A percentile compares a stretch with the other conserved stretches of the same genome.
phyloP scores from a whole-genome alignment of 106 monocot species.

The Dioscorea dumetorum region DNA sequence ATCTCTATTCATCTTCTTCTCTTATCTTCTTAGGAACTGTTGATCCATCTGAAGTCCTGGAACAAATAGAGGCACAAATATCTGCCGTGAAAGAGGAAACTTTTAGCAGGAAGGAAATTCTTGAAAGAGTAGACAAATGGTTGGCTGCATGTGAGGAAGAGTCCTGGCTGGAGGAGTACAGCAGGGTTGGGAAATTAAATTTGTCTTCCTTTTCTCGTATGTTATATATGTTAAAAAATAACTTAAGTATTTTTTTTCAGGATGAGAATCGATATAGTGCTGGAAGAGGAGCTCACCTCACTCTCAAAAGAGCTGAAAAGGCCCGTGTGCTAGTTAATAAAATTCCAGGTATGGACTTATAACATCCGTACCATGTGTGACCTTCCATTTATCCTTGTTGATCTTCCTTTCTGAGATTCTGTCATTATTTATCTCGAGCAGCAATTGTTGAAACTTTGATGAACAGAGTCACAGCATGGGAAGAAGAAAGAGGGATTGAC shows the following conservation, averaged over 20 bases:
- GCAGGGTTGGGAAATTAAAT: slow-evolving; percentile 39
- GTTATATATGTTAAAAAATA: not conserved
- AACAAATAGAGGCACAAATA: slow-evolving; percentile 55
- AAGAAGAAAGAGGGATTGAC: slow-evolving; percentile 35
- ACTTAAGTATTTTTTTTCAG: slow-evolving; percentile 22
- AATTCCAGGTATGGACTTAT: slow-evolving; percentile 34
- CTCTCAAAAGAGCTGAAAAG: slow-evolving; percentile 72
- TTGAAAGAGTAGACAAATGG: slow-evolving; percentile 78
- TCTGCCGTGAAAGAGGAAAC: slow-evolving; percentile 54
- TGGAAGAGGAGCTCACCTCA: slow-evolving; percentile 70
- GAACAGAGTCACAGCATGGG: slow-evolving; percentile 48
- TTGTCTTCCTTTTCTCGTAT: not conserved
- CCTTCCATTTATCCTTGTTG: not conserved
- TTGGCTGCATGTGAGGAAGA: slow-evolving; percentile 65
- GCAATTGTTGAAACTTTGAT: slow-evolving; percentile 50
- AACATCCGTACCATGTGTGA: not conserved
- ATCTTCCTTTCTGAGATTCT: not conserved
- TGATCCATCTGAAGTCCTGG: slow-evolving; percentile 43
- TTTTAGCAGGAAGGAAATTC: slow-evolving; percentile 74
- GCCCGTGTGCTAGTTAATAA: slow-evolving; percentile 62
- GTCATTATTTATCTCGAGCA: slow-evolving; percentile 8
- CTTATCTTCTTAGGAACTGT: slow-evolving; percentile 24
- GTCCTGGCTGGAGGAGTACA: slow-evolving; percentile 80
- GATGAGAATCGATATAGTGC: slow-evolving; percentile 81
- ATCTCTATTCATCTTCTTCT: no score